A percentile compares a stretch with the other conserved stretches of the same genome.
These are phyloP conservation scores for Cyberlindnera saturnus DNA, from an alignment of 805 yeast species.

Conservation along the genomic window DNA sequence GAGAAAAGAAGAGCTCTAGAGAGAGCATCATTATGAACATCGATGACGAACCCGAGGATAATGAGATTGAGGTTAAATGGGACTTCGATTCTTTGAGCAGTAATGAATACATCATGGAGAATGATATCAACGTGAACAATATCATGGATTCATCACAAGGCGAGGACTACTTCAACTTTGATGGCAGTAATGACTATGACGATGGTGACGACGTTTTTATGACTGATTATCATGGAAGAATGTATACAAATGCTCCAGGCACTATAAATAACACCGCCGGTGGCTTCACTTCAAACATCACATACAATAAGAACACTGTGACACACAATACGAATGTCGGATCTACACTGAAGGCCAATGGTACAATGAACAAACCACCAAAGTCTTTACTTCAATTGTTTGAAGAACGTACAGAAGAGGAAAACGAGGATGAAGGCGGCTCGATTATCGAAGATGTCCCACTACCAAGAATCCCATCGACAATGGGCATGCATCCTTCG, in stretches of 20 bases:
- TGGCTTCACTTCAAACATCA: conserved; percentile 13
- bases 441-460: conserved; percentile 15
- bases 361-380: conserved; percentile 47
- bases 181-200: conserved; percentile 17
- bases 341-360: conserved; percentile 21
- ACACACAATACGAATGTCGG: conserved; percentile 22
- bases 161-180: conserved; percentile 21
- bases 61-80: conserved; percentile 60
- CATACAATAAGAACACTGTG: conserved; percentile 26
- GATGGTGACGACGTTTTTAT: conserved; percentile 24
- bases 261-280: conserved; percentile 20
- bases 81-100: conserved; percentile 81
- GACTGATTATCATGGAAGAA: conserved; percentile 20
- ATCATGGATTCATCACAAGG: conserved; percentile 21
- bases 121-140: conserved; percentile 47
- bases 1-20: conserved; percentile 58
- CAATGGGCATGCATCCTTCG: conserved; percentile 16
- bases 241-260: conserved; percentile 6
- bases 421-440: conserved; percentile 16
- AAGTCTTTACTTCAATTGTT: conserved; percentile 66
- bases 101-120: conserved; percentile 66
- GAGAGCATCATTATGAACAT: conserved; percentile 39
- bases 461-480: conserved; percentile 18
- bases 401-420: conserved; percentile 41
- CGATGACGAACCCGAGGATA: conserved; percentile 37